Evolutionary conservation across 805 yeast genomes (phyloP), one percentile per base, ranked within the genome.

Genomic region (Teunomyces lycoperdinae): DNA sequence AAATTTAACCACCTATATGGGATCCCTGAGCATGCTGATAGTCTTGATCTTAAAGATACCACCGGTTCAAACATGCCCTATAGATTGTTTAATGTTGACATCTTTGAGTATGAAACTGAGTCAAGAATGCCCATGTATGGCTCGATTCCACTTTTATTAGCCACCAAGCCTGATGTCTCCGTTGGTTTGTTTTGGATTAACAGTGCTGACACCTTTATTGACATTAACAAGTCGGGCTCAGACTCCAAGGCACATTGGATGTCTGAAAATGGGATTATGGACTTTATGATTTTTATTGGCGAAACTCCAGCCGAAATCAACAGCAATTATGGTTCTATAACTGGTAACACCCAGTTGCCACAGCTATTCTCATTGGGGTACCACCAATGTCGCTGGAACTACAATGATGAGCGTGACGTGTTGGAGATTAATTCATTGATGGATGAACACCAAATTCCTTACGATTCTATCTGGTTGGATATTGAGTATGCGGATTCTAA

Each of bases 311-410:
- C 66, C 1, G 76, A 74, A 13, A 75, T 94, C 17, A 77, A 84
- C 35, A 59, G 71, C 36, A 73, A 81, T 30, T 92, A 86, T 63
- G 85, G 89, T 1, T 55, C 63, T 2, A 64, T 94, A 13, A 84
- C 96, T 0, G 99, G 99, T 0, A 78, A 69, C 49, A 76, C 90
- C 0, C 64, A 74, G 6, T 66, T 94, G 9, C 99, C 99, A 1
- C 86, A 82, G 53, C 53, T 84, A 38, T 87, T 90, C 58, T 74
- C 96, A 0, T 64, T 90, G 10, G 98, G 96, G 0, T 89, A 94
- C 62, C 98, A 94, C 62, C 99, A 94, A 67, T 92, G 97, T 62
- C 79, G 98, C 60, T 94, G 99, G 99, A 94, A 94, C 64, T 94
- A 94, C 68, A 88, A 89, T 61, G 91, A 87, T 57, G 91, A 88